Conservation (phyloP, 331 rosid genomes). For the Cydonia oblonga region DNA sequence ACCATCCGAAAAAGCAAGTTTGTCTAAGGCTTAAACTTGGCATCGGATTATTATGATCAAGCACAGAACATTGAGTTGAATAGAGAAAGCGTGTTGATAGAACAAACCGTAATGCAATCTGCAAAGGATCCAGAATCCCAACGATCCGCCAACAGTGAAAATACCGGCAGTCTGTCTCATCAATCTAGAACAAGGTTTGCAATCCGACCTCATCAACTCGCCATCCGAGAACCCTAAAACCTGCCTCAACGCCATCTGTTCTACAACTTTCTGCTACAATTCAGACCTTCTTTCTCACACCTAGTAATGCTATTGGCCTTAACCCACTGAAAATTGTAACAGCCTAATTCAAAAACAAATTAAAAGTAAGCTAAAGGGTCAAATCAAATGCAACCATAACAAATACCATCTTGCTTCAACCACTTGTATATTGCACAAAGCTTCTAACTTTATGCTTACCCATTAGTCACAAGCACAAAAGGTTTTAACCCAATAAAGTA, state of each 20-base stretch:
- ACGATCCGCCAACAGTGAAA: slow-evolving; percentile 74
- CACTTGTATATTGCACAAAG: background rate
- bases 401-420: background rate
- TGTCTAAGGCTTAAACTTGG: background rate
- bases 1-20: background rate
- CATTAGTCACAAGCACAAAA: background rate
- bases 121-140: slow-evolving; percentile 82
- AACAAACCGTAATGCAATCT: slow-evolving; percentile 74
- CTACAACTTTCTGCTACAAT: slow-evolving; percentile 5
- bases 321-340: background rate
- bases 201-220: slow-evolving; percentile 73
- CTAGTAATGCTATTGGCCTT: background rate
- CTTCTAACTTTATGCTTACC: background rate
- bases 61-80: background rate
- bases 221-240: slow-evolving; percentile 78
- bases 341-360: background rate
- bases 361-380: background rate
- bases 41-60: background rate
- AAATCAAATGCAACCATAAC: background rate
- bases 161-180: slow-evolving; percentile 82
- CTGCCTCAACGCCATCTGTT: slow-evolving; percentile 60
- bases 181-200: slow-evolving; percentile 77
- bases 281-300: background rate
- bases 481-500: background rate
- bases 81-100: background rate